Percentiles rank a stretch among this genome's conserved stretches.
Conservation (phyloP, 2,329 filamentous ascomycete genomes). For the Botrytis tulipae region DNA sequence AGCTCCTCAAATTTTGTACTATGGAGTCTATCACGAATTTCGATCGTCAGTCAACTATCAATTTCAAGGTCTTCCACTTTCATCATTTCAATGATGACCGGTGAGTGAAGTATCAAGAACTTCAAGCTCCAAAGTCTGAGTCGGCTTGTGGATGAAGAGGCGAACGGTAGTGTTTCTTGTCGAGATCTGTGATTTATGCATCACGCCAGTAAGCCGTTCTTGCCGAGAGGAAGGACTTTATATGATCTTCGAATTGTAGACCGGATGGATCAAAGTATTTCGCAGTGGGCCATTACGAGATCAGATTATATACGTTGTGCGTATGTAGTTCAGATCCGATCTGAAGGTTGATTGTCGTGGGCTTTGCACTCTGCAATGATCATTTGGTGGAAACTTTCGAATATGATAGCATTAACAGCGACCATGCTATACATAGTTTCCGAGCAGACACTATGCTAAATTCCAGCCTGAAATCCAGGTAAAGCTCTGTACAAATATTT, state of each 20-base stretch:
- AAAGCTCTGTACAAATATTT: not conserved
- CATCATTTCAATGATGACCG: not conserved
- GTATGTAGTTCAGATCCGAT: not conserved
- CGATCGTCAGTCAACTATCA: slow-evolving; percentile 26
- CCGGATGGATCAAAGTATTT: not conserved
- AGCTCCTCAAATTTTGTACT: not conserved
- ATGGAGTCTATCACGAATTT: slow-evolving; percentile 24
- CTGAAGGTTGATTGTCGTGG: not conserved
- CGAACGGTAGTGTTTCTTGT: not conserved
- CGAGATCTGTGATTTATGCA: not conserved
- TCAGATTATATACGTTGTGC: not conserved
- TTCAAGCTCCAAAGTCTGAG: not conserved
- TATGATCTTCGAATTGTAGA: not conserved
- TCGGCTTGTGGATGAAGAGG: not conserved
- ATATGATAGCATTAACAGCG: not conserved
- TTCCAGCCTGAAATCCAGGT: not conserved
- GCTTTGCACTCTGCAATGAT: not conserved
- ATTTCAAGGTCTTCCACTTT: slow-evolving; percentile 19
- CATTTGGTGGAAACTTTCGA: not conserved
- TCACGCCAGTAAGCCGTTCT: too few species aligned
- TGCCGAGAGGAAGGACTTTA: not conserved
- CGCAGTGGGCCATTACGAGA: too few species aligned
- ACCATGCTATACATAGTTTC: not conserved
- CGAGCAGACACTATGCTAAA: not conserved
- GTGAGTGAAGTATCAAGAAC: not conserved